A percentile compares a stretch with the other conserved stretches of the same genome.
Evolutionary conservation across 2,329 filamentous ascomycete species (phyloP).

Genomic region (Aspergillus sp.): DNA sequence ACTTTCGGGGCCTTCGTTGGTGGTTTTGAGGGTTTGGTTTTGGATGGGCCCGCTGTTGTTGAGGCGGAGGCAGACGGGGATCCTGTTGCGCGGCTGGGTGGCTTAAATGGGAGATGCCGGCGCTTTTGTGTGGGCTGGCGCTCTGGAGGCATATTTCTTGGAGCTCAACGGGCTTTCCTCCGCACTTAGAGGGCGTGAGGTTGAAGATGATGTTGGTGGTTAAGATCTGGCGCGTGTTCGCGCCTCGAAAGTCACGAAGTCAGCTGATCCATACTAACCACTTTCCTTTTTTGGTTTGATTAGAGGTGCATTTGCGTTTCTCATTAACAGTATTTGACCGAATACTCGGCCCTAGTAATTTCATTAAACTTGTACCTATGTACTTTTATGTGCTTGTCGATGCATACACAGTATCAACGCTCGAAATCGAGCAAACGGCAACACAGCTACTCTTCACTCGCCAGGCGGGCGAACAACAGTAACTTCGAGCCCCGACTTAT

Average conservation of each 20-base stretch:
- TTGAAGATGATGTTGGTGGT: neutral
- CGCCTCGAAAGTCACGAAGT: neutral
- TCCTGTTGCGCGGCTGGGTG: conserved; percentile 36
- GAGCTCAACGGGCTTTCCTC: neutral
- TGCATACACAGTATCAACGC: neutral
- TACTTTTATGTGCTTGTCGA: neutral
- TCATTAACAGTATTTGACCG: neutral
- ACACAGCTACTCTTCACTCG: conserved; percentile 1
- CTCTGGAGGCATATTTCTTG: conserved; percentile 29
- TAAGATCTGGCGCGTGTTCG: conserved; percentile 1
- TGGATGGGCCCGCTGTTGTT: conserved; percentile 24
- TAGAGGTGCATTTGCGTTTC: neutral
- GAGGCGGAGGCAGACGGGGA: conserved; percentile 4
- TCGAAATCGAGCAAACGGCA: neutral
- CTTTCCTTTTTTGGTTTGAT: neutral
- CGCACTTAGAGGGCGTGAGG: neutral
- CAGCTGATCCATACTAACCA: neutral
- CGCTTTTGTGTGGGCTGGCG: conserved; percentile 35
- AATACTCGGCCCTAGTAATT: neutral
- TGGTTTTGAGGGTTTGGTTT: conserved; percentile 17
- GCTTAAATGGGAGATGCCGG: conserved; percentile 45
- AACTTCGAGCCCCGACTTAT: conserved; percentile 36
- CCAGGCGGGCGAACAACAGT: conserved; percentile 33
- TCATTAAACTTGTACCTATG: neutral
- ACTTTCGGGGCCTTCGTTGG: conserved; percentile 9